Evolutionary conservation across 257 asterid genomes (phyloP), one percentile per base, ranked within the genome.

Genomic region (Primulina huaijiensis): DNA sequence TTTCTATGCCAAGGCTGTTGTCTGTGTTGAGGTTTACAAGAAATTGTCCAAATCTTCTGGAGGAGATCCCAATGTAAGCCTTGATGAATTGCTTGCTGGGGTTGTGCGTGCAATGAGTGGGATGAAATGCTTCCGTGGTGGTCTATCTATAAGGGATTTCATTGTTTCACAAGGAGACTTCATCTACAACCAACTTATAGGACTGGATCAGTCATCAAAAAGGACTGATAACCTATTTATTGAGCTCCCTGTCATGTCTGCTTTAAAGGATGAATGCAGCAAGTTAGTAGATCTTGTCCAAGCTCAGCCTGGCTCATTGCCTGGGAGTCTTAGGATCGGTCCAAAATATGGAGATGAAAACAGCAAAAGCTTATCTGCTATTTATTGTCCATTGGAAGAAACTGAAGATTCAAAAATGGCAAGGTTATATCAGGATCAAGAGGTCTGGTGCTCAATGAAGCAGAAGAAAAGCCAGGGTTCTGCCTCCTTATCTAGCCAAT

Each of bases 21-120:
- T 89, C 34, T 87, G 96, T 67, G 43, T 90, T 75, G 96, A 87
- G 84, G 95, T 90, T 67, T 89, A 93, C 74, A 86, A 84, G 79
- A 87, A 86, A 65, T 75, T 93, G 78, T 81, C 96, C 30, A 87
- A 83, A 78, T 67, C 88, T 69, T 80, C 86, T 56, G 95, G 92
- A 53, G 89, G 91, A 53, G 75, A 89, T 68, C 82, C 87, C 58
- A 81, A 79, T 59, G 60, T 78, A 75, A 70, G 88, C 82, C 89
- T 90, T 72, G 96, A 93, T 64, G 97, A 89, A 84, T 81, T 93
- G 87, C 89, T 93, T 81, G 97, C 96, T 53, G 92, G 92, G 38
- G 86, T 89, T 77, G 92, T 85, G 43, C 97, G 99, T 56, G 82
- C 89, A n/a, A 82, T 90, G 90, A 85, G 83, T 71, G 87, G 89